These are phyloP conservation scores for Domatiomyces catenatus DNA, from an alignment of 2,329 filamentous ascomycete genomes.

Conservation along the genomic window DNA sequence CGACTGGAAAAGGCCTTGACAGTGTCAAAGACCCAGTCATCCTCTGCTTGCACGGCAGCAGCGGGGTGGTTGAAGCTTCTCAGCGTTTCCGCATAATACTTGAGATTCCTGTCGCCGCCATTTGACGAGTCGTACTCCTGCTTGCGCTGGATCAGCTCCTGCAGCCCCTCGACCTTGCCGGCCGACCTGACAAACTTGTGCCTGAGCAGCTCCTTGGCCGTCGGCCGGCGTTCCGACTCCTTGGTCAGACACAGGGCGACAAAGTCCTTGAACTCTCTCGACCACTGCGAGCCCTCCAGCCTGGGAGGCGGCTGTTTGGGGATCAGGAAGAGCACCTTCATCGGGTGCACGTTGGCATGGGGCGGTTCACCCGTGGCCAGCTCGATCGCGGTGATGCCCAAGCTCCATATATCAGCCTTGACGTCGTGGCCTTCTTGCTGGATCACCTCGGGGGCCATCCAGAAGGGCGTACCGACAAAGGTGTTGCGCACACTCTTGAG, in stretches of 20 bases:
- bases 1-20: conserved; percentile 55
- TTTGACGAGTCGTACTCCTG: conserved; percentile 67
- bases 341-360: conserved; percentile 68
- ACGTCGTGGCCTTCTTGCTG: conserved; percentile 72
- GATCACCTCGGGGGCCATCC: conserved; percentile 94
- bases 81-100: conserved; percentile 88
- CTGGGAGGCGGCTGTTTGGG: conserved; percentile 74
- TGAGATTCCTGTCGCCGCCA: conserved; percentile 52
- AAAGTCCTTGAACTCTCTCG: conserved; percentile 87
- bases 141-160: conserved; percentile 68
- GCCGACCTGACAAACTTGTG: conserved; percentile 79
- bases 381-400: conserved; percentile 85
- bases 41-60: conserved; percentile 50
- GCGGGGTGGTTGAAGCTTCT: conserved; percentile 24
- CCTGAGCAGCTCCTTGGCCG: conserved; percentile 71
- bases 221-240: conserved; percentile 68
- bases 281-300: conserved; percentile 66
- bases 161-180: conserved; percentile 73
- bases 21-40: conserved; percentile 93
- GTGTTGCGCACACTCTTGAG: conserved; percentile 97
- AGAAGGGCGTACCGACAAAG: conserved; percentile 92
- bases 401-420: conserved; percentile 85
- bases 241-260: conserved; percentile 81
- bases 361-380: conserved; percentile 81
- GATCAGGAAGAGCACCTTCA: conserved; percentile 87